Percentiles rank a stretch among this genome's conserved stretches.
Evolutionary conservation across 208 protist species (phyloP).

Genomic region (Blastocrithidia nonstop): DNA sequence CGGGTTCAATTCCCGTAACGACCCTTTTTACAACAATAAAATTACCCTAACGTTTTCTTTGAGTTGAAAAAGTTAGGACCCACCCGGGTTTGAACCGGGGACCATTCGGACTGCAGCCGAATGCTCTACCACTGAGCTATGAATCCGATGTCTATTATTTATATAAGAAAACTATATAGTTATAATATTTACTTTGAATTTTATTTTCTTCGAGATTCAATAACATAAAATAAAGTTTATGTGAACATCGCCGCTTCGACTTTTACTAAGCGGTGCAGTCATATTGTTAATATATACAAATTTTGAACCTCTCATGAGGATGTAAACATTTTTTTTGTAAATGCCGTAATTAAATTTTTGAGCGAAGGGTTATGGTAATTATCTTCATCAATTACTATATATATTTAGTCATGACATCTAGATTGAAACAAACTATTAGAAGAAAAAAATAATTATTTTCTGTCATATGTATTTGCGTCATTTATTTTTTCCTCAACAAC

Average conservation of each 20-base stretch:
- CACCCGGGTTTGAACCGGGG: slow-evolving; percentile 90
- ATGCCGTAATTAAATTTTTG: neutral
- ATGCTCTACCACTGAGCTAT: slow-evolving; percentile 90
- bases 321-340: slow-evolving; percentile 1
- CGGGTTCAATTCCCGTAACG: slow-evolving; percentile 88
- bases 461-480: too few relatives aligned
- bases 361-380: neutral
- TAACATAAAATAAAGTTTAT: too few relatives aligned
- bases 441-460: too few relatives aligned
- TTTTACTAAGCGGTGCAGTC: slow-evolving; percentile 71
- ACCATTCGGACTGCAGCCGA: slow-evolving; percentile 91
- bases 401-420: neutral
- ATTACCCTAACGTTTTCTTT: neutral
- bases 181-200: neutral
- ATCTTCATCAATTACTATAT: neutral
- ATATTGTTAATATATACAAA: neutral
- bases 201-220: neutral
- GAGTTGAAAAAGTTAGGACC: slow-evolving; percentile 60
- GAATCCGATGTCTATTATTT: slow-evolving; percentile 35
- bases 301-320: neutral
- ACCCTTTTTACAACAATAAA: slow-evolving; percentile 28
- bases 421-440: too few relatives aligned
- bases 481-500: too few relatives aligned
- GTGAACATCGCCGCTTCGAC: slow-evolving; percentile 46
- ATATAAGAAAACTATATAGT: neutral